Percentiles rank a stretch among this genome's conserved stretches.
Evolutionary conservation across 345 rosid species (phyloP).

Genomic region (Geranium brycei): DNA sequence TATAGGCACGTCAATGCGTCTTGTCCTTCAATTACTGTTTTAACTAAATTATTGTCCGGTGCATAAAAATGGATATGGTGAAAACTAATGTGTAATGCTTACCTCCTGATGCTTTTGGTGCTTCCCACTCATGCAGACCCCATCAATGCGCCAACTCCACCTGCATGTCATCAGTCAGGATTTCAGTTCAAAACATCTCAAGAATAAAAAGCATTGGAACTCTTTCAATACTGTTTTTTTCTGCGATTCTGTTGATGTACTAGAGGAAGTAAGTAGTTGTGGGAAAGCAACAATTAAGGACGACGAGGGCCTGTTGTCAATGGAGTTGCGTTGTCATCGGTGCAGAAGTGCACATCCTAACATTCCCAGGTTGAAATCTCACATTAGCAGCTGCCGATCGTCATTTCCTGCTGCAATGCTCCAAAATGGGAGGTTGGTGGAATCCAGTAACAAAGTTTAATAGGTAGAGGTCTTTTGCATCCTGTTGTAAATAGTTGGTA

Average conservation of each 20-base stretch:
- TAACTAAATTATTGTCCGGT: neutral
- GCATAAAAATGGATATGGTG: no score
- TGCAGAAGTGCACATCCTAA: constrained; percentile 82
- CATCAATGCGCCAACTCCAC: constrained; percentile 76
- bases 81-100: no score
- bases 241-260: constrained; percentile 67
- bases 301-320: constrained; percentile 34
- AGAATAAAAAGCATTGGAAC: constrained; percentile 94
- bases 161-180: constrained; percentile 93
- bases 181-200: constrained; percentile 58
- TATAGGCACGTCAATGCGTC: neutral
- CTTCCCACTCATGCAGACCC: constrained; percentile 31
- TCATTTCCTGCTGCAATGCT: constrained; percentile 42
- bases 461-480: neutral
- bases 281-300: constrained; percentile 42
- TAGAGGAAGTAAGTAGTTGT: constrained; percentile 46
- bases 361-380: constrained; percentile 74
- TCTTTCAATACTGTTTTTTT: constrained; percentile 68
- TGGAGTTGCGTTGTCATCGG: constrained; percentile 74
- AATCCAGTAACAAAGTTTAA: neutral
- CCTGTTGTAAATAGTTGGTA: neutral
- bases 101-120: neutral
- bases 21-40: neutral
- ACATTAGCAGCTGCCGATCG: constrained; percentile 39
- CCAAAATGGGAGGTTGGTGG: constrained; percentile 29